phyloP scores from a whole-genome alignment of 306 rosid species.

The Adenanthera pavonina region DNA sequence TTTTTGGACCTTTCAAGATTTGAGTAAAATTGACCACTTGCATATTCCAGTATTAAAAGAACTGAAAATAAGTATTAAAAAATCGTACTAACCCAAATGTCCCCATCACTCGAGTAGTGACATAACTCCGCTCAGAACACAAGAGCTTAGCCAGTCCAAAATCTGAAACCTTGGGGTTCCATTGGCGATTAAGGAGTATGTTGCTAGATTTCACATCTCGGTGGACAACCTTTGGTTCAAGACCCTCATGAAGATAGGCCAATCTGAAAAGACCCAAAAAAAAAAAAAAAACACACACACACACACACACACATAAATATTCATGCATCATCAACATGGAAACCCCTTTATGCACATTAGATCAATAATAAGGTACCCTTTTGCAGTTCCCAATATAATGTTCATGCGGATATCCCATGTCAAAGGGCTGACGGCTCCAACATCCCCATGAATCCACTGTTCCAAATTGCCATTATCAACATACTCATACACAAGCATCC shows the following conservation, averaged over 20 bases:
- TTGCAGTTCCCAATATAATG: slow-evolving; percentile 86
- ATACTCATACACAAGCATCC: slow-evolving; percentile 98
- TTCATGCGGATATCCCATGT: slow-evolving; percentile 93
- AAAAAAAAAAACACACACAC: too few species aligned
- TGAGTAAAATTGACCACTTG: neutral
- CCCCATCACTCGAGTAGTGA: slow-evolving; percentile 99
- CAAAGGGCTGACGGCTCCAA: slow-evolving; percentile 86
- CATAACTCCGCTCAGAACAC: slow-evolving; percentile 82
- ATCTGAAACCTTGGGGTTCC: slow-evolving; percentile 96
- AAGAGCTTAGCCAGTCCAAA: slow-evolving; percentile 98
- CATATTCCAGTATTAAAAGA: neutral
- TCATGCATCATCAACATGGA: slow-evolving; percentile 26
- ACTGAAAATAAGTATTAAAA: slow-evolving; percentile 3
- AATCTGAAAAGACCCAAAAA: slow-evolving; percentile 56
- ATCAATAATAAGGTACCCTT: slow-evolving; percentile 63
- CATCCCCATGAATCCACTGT: slow-evolving; percentile 96
- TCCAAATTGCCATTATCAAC: slow-evolving; percentile 95
- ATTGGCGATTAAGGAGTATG: slow-evolving; percentile 87
- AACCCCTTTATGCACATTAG: slow-evolving; percentile 1
- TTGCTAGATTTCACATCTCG: slow-evolving; percentile 96
- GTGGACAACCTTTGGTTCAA: slow-evolving; percentile 98
- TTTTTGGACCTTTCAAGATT: neutral
- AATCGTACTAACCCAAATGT: slow-evolving; percentile 89
- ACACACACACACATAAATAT: slow-evolving; percentile 28
- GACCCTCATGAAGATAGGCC: slow-evolving; percentile 99